Conservation (phyloP, 148 eudicot species). For the Vaccinium darrowii region DNA sequence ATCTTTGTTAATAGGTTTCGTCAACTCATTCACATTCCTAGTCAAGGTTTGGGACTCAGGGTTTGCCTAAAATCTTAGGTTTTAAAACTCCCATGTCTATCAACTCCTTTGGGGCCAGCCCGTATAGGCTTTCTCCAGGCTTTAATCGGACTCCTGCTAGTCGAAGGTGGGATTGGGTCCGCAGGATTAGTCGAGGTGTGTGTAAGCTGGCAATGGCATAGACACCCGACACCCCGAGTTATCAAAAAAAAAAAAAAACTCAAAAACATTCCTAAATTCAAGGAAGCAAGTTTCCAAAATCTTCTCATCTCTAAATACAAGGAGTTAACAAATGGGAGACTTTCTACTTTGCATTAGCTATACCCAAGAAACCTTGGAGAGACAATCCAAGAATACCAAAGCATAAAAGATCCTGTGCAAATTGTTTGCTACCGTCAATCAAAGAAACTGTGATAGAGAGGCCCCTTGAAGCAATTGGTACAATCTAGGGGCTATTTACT, state of each 20-base stretch:
- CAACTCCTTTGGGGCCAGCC: no score
- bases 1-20: not conserved
- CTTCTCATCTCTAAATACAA: not conserved
- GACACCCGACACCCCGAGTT: no score
- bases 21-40: not conserved
- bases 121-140: no score
- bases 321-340: not conserved
- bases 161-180: no score
- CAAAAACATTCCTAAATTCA: not conserved
- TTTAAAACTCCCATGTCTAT: no score
- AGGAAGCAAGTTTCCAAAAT: not conserved
- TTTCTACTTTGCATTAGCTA: not conserved
- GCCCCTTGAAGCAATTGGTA: constrained; percentile 2
- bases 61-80: no score
- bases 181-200: no score
- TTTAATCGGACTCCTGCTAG: no score
- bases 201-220: no score
- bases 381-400: not conserved
- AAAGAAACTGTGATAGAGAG: not conserved
- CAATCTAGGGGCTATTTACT: not conserved
- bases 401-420: not conserved
- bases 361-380: not conserved
- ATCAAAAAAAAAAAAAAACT: no score
- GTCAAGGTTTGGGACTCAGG: no score
- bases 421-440: not conserved